Conservation (phyloP, 805 yeast genomes). For the Lachancea sp. region DNA sequence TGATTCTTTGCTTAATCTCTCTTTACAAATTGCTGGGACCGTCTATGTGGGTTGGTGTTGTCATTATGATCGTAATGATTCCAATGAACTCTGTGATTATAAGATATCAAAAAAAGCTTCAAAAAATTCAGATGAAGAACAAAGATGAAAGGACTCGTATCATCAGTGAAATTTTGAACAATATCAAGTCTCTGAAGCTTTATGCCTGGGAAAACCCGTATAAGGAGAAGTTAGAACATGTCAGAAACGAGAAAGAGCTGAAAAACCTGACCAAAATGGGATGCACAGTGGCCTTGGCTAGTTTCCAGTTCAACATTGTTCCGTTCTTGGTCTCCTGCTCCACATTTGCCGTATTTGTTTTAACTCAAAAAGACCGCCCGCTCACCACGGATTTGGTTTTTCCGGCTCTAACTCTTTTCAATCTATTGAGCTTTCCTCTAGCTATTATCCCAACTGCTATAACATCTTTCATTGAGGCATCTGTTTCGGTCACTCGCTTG, state of each 20-base stretch:
- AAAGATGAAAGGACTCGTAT: slow-evolving; percentile 91
- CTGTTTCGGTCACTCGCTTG: slow-evolving; percentile 73
- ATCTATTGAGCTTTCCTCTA: slow-evolving; percentile 82
- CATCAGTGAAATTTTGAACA: slow-evolving; percentile 80
- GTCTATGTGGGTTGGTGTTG: slow-evolving; percentile 95
- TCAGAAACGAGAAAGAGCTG: slow-evolving; percentile 84
- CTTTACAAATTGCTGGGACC: slow-evolving; percentile 69
- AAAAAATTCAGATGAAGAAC: slow-evolving; percentile 78
- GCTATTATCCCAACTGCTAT: slow-evolving; percentile 89
- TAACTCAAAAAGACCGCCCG: slow-evolving; percentile 50
- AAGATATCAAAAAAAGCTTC: slow-evolving; percentile 60
- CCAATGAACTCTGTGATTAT: slow-evolving; percentile 73
- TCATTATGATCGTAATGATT: slow-evolving; percentile 67
- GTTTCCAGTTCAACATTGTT: slow-evolving; percentile 75
- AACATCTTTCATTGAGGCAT: slow-evolving; percentile 80
- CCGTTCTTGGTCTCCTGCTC: slow-evolving; percentile 87
- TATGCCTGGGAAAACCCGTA: slow-evolving; percentile 96
- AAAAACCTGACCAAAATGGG: slow-evolving; percentile 70
- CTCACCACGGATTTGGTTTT: slow-evolving; percentile 86
- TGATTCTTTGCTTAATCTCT: slow-evolving; percentile 65
- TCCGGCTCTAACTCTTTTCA: slow-evolving; percentile 84
- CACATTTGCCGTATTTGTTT: slow-evolving; percentile 77
- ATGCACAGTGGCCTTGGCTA: slow-evolving; percentile 58
- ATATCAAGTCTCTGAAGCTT: slow-evolving; percentile 84
- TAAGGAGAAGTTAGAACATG: slow-evolving; percentile 61